Base-by-base conservation (phyloP, 306 rosid genomes). In the Prunus campanulata region DNA sequence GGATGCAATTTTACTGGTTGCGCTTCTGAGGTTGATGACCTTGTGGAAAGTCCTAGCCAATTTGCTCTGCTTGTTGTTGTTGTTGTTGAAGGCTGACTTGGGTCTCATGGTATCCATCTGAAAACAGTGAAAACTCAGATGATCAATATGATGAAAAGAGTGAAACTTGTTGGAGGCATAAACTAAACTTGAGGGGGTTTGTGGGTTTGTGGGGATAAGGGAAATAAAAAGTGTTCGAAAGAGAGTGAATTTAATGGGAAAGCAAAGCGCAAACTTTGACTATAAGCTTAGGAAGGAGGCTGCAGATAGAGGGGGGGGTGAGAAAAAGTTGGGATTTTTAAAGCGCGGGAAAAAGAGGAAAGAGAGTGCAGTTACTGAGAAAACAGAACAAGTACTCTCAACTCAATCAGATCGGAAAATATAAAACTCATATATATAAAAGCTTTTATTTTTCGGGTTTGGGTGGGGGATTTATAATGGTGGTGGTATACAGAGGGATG, bases 71-170 rank as follows among this genome's bases (percentile, higher is more conserved):
- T 51, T 51, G 56, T 1, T 35, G 42, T 18, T 19, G 20, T 8
- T 16, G 59, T 18, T 54, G 85, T 72, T 87, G 35, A 74, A 57
- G 57, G 90, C 83, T 65, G 97, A 85, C 85, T 86, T 90, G 66
- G 97, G 89, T 68, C 87, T 88, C 35, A 84, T 32, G 29, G 89
- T 84, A 68, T 92, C 97, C 98, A 95, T 95, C 61, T 78, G 18
- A 56, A 64, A 3, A 42, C 15, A 30, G n/a, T 11, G 3, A 55
- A 59, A 75, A 13, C 47, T 67, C 63, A 13, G 76, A 11, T 5
- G 68, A 55, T 6, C 5, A 46, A 14, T 51, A 54, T 39, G 13
- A n/a, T 16, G 32, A 51, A 65, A 11, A 49, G 65, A 25, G 10
- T 4, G n/a, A 68, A 47, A 42, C 35, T 75, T 78, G 74, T 74